phyloP scores from a whole-genome alignment of 352 stramenopile genomes.

The Halophytophthora batemanensis region DNA sequence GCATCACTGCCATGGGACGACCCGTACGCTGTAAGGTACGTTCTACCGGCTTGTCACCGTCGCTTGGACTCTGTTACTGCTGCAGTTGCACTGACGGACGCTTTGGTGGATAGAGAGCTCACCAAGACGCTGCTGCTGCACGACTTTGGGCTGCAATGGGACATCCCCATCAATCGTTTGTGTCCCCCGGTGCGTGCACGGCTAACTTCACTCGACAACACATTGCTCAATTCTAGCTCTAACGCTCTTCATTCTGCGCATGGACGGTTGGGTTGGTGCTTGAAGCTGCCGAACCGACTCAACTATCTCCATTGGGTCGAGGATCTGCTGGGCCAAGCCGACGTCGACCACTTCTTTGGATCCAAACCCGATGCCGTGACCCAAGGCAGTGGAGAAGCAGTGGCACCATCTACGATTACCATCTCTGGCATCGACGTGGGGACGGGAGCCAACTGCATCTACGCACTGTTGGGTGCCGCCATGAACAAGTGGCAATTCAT shows the following conservation, averaged over 20 bases:
- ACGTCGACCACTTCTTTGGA: slow-evolving; percentile 24
- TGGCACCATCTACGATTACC: background rate
- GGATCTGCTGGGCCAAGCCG: slow-evolving; percentile 74
- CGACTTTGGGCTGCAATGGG: slow-evolving; percentile 90
- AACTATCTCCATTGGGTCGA: slow-evolving; percentile 97
- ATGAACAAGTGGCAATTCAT: slow-evolving; percentile 91
- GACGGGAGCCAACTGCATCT: slow-evolving; percentile 95
- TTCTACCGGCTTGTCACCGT: background rate
- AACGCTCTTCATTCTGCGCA: background rate
- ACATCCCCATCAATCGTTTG: slow-evolving; percentile 89
- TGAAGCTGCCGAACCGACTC: slow-evolving; percentile 79
- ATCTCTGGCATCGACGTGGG: slow-evolving; percentile 93
- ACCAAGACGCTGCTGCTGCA: slow-evolving; percentile 90
- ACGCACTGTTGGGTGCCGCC: slow-evolving; percentile 88
- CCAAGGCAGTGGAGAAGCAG: background rate
- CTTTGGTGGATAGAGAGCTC: slow-evolving; percentile 67
- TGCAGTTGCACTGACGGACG: slow-evolving; percentile 11
- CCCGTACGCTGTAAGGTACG: slow-evolving; percentile 67
- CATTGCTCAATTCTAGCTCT: slow-evolving; percentile 1
- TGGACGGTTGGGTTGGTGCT: background rate
- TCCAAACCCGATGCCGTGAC: background rate
- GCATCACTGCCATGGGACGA: slow-evolving; percentile 72
- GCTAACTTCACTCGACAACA: background rate
- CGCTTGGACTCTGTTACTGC: background rate
- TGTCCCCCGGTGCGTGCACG: slow-evolving; percentile 89